These are phyloP conservation scores for Spathaspora sp. DNA, from an alignment of 805 yeast species.

Conservation along the genomic window DNA sequence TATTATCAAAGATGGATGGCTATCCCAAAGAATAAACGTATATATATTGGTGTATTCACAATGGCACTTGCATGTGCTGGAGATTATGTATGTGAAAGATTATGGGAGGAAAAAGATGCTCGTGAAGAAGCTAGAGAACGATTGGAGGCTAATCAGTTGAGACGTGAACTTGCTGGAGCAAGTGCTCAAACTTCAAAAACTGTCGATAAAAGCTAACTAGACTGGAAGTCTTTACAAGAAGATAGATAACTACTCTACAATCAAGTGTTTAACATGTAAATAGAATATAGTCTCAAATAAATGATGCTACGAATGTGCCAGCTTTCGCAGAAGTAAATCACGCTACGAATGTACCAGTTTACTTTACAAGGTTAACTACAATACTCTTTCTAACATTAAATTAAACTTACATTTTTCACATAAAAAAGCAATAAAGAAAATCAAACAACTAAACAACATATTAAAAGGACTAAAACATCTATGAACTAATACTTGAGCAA, in stretches of 20 bases:
- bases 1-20: slow-evolving; percentile 35
- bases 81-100: slow-evolving; percentile 32
- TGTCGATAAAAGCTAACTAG: background rate
- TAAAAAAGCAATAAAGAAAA: background rate
- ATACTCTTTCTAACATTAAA: background rate
- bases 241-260: too few relatives aligned
- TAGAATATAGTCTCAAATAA: background rate
- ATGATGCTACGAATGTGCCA: background rate
- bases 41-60: slow-evolving; percentile 39
- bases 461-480: background rate
- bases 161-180: background rate
- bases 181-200: background rate
- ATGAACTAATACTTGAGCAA: slow-evolving; percentile 17
- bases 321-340: too few relatives aligned
- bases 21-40: slow-evolving; percentile 37
- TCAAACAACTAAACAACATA: background rate
- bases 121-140: slow-evolving; percentile 26
- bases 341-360: background rate
- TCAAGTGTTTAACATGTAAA: background rate
- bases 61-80: slow-evolving; percentile 37
- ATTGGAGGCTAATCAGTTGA: slow-evolving; percentile 10
- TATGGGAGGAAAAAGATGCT: slow-evolving; percentile 34
- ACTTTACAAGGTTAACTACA: too few relatives aligned
- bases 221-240: background rate
- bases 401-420: background rate